Conservation (phyloP, 2,329 filamentous ascomycete species). For the Alternaria ethzedia region DNA sequence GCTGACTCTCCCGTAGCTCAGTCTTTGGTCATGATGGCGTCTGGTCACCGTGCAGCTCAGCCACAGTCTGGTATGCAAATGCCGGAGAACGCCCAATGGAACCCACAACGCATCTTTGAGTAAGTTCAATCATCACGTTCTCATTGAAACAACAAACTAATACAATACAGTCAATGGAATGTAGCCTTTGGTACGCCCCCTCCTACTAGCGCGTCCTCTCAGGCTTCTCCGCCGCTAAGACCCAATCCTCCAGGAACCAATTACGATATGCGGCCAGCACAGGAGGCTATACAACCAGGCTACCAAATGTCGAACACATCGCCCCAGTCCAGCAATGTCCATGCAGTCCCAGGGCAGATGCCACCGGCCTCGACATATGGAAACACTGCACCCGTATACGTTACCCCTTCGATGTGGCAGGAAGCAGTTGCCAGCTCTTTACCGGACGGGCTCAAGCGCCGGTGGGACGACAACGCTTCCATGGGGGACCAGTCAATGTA, state of each 20-base stretch:
- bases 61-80: slow-evolving; percentile 63
- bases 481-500: slow-evolving; percentile 49
- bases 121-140: slow-evolving; percentile 58
- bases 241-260: slow-evolving; percentile 49
- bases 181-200: slow-evolving; percentile 80
- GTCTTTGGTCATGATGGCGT: slow-evolving; percentile 73
- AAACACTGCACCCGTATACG: slow-evolving; percentile 43
- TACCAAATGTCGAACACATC: slow-evolving; percentile 47
- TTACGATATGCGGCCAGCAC: slow-evolving; percentile 46
- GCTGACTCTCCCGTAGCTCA: slow-evolving; percentile 76
- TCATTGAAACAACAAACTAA: slow-evolving; percentile 16
- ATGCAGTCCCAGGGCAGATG: slow-evolving; percentile 37
- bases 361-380: slow-evolving; percentile 45
- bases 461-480: slow-evolving; percentile 51
- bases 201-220: slow-evolving; percentile 50
- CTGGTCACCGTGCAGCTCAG: slow-evolving; percentile 59
- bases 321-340: slow-evolving; percentile 41
- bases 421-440: slow-evolving; percentile 55
- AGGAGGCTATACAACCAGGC: slow-evolving; percentile 40
- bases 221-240: slow-evolving; percentile 54
- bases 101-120: slow-evolving; percentile 88
- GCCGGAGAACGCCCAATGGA: slow-evolving; percentile 74
- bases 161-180: slow-evolving; percentile 80
- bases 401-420: slow-evolving; percentile 60
- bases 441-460: slow-evolving; percentile 52